Conservation (phyloP, 2,329 filamentous ascomycete genomes). For the Teratosphaeria pseudoeucalypti region DNA sequence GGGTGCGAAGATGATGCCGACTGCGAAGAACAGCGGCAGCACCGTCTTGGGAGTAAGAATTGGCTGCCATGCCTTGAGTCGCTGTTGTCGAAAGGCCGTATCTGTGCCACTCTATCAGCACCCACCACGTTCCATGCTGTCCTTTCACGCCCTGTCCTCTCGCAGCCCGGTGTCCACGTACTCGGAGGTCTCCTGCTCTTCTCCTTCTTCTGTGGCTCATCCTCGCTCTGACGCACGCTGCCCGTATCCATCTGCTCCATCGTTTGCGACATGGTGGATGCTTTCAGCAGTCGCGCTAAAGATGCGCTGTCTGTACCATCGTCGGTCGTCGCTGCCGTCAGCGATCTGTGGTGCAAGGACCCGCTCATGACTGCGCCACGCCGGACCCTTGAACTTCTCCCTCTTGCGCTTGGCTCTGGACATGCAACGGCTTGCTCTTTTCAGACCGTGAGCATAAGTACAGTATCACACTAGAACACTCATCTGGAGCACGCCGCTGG, state of each 20-base stretch:
- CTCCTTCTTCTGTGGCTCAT: conserved; percentile 54
- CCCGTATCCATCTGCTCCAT: conserved; percentile 35
- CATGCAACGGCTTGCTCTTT: neutral
- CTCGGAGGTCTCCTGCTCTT: conserved; percentile 90
- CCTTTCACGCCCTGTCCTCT: neutral
- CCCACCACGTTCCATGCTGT: neutral
- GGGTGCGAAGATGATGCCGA: conserved; percentile 86
- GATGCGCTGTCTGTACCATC: neutral
- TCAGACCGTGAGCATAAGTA: neutral
- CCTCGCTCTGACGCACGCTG: conserved; percentile 31
- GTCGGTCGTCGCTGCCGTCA: neutral
- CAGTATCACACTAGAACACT: neutral
- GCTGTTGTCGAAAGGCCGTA: conserved; percentile 92
- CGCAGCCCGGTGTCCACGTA: conserved; percentile 27
- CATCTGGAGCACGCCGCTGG: neutral
- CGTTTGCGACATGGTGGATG: conserved; percentile 34
- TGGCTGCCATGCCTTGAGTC: conserved; percentile 97
- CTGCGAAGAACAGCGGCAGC: conserved; percentile 77
- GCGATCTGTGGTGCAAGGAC: neutral
- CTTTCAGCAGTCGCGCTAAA: neutral
- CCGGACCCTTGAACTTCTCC: neutral
- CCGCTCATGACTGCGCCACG: neutral
- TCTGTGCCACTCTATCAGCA: conserved; percentile 43
- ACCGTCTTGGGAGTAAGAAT: conserved; percentile 94
- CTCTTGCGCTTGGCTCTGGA: neutral